A percentile compares a stretch with the other conserved stretches of the same genome.
phyloP scores from a whole-genome alignment of 2,329 filamentous ascomycete genomes.

The Exophiala spinifera region DNA sequence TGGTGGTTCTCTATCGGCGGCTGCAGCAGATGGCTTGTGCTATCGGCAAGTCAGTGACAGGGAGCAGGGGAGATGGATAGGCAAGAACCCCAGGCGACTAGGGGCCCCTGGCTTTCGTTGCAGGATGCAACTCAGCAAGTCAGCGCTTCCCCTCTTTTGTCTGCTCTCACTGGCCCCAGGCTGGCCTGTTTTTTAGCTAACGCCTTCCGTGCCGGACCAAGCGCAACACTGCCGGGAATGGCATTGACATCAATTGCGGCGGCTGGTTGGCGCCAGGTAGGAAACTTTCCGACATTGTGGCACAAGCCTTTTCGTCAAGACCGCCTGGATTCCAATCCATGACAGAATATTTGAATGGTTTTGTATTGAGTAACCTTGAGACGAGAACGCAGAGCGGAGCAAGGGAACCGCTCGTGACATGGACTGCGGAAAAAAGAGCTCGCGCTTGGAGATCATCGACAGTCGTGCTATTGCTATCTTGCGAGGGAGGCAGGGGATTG shows the following conservation, averaged over 20 bases:
- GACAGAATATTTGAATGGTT: slow-evolving; percentile 19
- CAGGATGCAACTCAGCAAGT: slow-evolving; percentile 17
- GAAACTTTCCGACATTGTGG: slow-evolving; percentile 24
- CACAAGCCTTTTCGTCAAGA: slow-evolving; percentile 19
- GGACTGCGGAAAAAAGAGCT: not conserved
- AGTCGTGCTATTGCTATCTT: not conserved
- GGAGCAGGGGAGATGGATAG: slow-evolving; percentile 8
- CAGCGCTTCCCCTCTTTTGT: slow-evolving; percentile 11
- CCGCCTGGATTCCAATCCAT: slow-evolving; percentile 20
- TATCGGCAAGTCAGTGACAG: slow-evolving; percentile 20
- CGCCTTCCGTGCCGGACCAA: slow-evolving; percentile 18
- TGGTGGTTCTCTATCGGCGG: slow-evolving; percentile 9
- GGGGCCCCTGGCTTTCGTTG: slow-evolving; percentile 13
- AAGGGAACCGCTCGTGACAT: slow-evolving; percentile 9
- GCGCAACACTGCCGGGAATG: slow-evolving; percentile 18
- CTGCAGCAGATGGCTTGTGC: slow-evolving; percentile 16
- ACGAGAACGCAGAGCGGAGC: slow-evolving; percentile 11
- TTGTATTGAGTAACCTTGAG: slow-evolving; percentile 18
- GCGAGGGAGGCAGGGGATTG: not conserved
- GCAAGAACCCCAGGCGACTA: not conserved
- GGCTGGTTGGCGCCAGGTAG: slow-evolving; percentile 23
- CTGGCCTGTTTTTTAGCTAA: slow-evolving; percentile 5
- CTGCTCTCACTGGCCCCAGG: slow-evolving; percentile 3
- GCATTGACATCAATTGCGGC: slow-evolving; percentile 13
- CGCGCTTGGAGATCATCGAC: slow-evolving; percentile 6